Base-by-base conservation (phyloP, 805 yeast genomes). In the Blastobotrys parvus region DNA sequence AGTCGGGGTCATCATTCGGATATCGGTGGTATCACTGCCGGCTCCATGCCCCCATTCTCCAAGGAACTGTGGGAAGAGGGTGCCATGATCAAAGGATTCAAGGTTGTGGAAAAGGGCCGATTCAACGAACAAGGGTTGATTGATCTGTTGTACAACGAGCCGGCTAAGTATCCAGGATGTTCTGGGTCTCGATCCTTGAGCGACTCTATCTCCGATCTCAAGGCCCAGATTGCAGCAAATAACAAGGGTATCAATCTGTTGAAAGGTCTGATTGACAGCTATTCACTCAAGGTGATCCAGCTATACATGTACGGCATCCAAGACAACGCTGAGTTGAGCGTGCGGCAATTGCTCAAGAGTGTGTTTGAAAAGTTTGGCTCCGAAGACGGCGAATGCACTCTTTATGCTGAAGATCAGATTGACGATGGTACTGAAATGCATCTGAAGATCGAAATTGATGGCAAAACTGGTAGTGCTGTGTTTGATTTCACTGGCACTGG, bases 1-100 rank as follows among this genome's bases (percentile, higher is more conserved):
- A 81, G 95, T 0, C 71, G 97, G 50, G 97, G 96, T 2, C 97
- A 89, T 63, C 97, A 90, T 64, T 89, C 96, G 4, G 97, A 89
- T 62, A 89, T 90, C 56, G 97, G 97, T 15, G 94, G 95, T 11
- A 76, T 82, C 45, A 64, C 86, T 29, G 95, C 97, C 0, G 97
- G 97, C 1, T 82, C 94, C 0, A 87, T 89, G 88, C 96, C 97
- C 13, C 95, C 96, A 7, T 79, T 82, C 57, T 86, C 96, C 2
- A 85, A 80, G 55, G 78, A 79, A 46, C 64, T 90, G 33, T 82
- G 78, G 70, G 89, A 89, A 57, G 97, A 89, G 63, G 97, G 97
- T 36, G 96, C 95, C 2, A 77, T 85, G 2, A 87, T 90, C 29
- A 74, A 77, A 54, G 80, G 92, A 1, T 89, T 82, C 58, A 70